Evolutionary conservation across 208 protist genomes (phyloP).

Genomic region (Trypanosomatidae sp.): DNA sequence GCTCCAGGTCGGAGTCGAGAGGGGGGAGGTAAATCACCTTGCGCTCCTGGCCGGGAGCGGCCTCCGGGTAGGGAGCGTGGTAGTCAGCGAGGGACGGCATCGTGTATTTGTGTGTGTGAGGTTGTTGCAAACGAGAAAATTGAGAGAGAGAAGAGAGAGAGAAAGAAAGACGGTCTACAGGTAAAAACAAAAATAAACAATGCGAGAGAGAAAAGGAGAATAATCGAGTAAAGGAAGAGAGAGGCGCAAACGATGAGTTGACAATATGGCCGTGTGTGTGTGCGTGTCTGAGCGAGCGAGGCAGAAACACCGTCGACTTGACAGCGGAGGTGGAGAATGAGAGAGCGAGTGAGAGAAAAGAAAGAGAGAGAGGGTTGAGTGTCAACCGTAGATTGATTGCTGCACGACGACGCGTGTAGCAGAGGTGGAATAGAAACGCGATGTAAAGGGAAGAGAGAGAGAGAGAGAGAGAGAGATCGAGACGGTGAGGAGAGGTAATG

Average conservation of each 20-base stretch:
- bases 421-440: too few relatives aligned
- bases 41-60: conserved; percentile 58
- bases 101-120: too few relatives aligned
- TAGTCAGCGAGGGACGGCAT: conserved; percentile 55
- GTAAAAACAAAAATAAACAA: too few relatives aligned
- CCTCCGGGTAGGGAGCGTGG: conserved; percentile 61
- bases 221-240: background rate
- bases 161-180: too few relatives aligned
- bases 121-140: too few relatives aligned
- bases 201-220: background rate
- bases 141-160: conserved; percentile 2
- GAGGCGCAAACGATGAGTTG: background rate
- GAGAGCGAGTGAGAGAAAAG: too few relatives aligned
- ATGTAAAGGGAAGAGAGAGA: too few relatives aligned
- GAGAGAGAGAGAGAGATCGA: too few relatives aligned
- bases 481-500: too few relatives aligned
- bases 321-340: background rate
- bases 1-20: conserved; percentile 27
- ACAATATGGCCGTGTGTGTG: background rate
- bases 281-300: background rate
- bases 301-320: background rate
- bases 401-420: too few relatives aligned
- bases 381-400: too few relatives aligned
- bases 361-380: background rate
- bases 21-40: conserved; percentile 72